A percentile compares a stretch with the other conserved stretches of the same genome.
Conservation (phyloP, 129 eudicot species). For the Mikania micrantha region DNA sequence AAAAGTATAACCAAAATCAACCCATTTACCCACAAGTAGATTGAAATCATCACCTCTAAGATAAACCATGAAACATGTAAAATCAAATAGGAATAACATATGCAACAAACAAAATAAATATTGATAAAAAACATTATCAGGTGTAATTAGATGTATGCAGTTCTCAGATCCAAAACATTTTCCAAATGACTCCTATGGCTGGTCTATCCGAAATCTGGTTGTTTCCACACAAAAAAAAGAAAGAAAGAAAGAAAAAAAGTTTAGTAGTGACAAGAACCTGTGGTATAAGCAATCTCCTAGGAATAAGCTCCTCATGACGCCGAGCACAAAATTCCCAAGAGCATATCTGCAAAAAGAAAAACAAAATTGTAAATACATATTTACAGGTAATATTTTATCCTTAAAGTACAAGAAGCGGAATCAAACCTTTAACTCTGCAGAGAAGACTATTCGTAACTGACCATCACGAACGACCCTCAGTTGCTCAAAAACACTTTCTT, state of each 20-base stretch:
- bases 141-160: too few relatives aligned
- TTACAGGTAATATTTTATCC: not conserved
- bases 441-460: slow-evolving; percentile 69
- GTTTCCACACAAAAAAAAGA: too few relatives aligned
- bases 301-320: slow-evolving; percentile 87
- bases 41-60: too few relatives aligned
- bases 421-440: slow-evolving; percentile 69
- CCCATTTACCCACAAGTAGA: too few relatives aligned
- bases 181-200: too few relatives aligned
- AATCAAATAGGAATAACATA: too few relatives aligned
- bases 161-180: too few relatives aligned
- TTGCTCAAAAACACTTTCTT: slow-evolving; percentile 89
- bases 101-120: too few relatives aligned
- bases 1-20: too few relatives aligned
- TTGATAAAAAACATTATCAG: too few relatives aligned
- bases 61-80: too few relatives aligned
- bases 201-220: not conserved
- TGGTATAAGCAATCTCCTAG: slow-evolving; percentile 69
- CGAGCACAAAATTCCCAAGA: slow-evolving; percentile 96
- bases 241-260: too few relatives aligned
- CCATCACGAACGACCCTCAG: slow-evolving; percentile 93
- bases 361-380: not conserved
- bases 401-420: not conserved
- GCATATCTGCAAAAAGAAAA: slow-evolving; percentile 47
- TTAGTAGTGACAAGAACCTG: slow-evolving; percentile 39